A percentile compares a stretch with the other conserved stretches of the same genome.
Conservation (phyloP, 2,329 filamentous ascomycete genomes). For the Dryadomyces sulphureus region DNA sequence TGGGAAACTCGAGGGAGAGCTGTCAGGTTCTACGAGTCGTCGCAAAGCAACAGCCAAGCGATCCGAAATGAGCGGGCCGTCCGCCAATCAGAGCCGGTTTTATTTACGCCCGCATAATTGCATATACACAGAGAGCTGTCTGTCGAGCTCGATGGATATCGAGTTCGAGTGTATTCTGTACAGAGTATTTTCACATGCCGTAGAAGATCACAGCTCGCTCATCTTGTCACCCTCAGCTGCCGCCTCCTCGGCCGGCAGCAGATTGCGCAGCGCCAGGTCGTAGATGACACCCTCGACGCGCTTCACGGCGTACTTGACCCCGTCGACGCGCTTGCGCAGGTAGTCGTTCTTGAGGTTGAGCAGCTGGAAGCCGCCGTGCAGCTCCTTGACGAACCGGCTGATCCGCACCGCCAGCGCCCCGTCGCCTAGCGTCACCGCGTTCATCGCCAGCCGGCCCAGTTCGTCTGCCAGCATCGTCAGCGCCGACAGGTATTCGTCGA, state of each 20-base stretch:
- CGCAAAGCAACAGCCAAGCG: not conserved
- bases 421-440: slow-evolving; percentile 85
- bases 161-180: no score
- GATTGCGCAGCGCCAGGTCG: slow-evolving; percentile 73
- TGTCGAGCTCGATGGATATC: no score
- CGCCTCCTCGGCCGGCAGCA: slow-evolving; percentile 40
- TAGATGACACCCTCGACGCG: slow-evolving; percentile 98
- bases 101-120: not conserved
- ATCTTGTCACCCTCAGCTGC: slow-evolving; percentile 4
- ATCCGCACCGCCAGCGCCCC: slow-evolving; percentile 76
- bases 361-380: slow-evolving; percentile 92
- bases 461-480: slow-evolving; percentile 82
- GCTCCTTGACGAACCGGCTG: slow-evolving; percentile 82
- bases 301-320: slow-evolving; percentile 95
- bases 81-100: not conserved
- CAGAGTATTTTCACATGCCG: no score
- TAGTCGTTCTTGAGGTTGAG: slow-evolving; percentile 95
- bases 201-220: not conserved
- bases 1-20: slow-evolving; percentile 5
- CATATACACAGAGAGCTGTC: no score
- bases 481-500: slow-evolving; percentile 90
- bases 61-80: not conserved
- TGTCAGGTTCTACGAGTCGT: not conserved
- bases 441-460: slow-evolving; percentile 78
- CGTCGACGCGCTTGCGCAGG: slow-evolving; percentile 74